phyloP scores from a whole-genome alignment of 2,329 filamentous ascomycete species.

The Hymenoscyphus fructigenus region DNA sequence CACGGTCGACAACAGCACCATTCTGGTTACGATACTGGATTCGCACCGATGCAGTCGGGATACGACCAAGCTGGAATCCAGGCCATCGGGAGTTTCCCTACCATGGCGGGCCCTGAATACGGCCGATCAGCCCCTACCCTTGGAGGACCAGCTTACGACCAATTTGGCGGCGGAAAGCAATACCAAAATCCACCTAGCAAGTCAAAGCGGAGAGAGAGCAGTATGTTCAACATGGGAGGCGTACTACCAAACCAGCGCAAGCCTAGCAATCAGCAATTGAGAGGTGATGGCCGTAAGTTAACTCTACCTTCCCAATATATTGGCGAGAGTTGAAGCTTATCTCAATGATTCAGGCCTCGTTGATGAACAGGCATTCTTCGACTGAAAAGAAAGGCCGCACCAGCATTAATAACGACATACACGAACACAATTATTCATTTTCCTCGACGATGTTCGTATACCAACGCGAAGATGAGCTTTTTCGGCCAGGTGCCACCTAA shows the following conservation, averaged over 20 bases:
- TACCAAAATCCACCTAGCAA: slow-evolving; percentile 40
- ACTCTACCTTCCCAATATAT: not conserved
- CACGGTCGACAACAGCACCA: slow-evolving; percentile 30
- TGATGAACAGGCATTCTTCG: slow-evolving; percentile 37
- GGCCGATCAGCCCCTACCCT: slow-evolving; percentile 29
- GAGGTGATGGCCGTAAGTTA: slow-evolving; percentile 33
- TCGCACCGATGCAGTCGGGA: slow-evolving; percentile 49
- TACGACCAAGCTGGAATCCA: slow-evolving; percentile 40
- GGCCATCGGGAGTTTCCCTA: slow-evolving; percentile 21
- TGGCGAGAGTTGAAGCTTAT: slow-evolving; percentile 12
- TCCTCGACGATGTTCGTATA: slow-evolving; percentile 3
- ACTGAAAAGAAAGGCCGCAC: slow-evolving; percentile 22
- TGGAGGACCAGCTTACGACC: slow-evolving; percentile 41
- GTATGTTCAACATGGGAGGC: slow-evolving; percentile 53
- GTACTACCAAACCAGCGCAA: slow-evolving; percentile 40
- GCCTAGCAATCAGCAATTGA: slow-evolving; percentile 31
- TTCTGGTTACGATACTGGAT: slow-evolving; percentile 48
- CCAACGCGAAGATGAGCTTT: slow-evolving; percentile 19
- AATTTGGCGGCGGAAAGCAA: slow-evolving; percentile 37
- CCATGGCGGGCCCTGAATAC: slow-evolving; percentile 36
- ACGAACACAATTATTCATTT: slow-evolving; percentile 10
- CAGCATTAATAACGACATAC: slow-evolving; percentile 11
- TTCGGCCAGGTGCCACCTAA: slow-evolving; percentile 30
- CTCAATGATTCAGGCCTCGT: slow-evolving; percentile 28
- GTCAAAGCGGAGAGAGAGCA: slow-evolving; percentile 57